Evolutionary conservation across 805 yeast genomes (phyloP).

Genomic region (Kodamaea hsintzibuensis): DNA sequence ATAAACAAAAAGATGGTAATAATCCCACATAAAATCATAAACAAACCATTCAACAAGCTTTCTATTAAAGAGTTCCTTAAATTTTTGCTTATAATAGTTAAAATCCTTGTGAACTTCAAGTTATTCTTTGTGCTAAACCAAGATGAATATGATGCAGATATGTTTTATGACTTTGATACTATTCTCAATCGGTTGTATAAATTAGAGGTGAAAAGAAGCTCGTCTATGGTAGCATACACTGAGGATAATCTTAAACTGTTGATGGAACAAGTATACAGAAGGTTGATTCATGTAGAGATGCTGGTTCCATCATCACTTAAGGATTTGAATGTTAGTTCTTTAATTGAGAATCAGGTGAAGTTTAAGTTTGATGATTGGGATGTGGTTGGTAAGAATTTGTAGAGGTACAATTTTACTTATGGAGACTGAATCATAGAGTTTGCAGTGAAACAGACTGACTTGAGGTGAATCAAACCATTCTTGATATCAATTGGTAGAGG

Average conservation of each 20-base stretch:
- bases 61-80: slow-evolving; percentile 37
- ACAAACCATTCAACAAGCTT: slow-evolving; percentile 40
- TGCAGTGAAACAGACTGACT: no score
- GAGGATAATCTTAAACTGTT: slow-evolving; percentile 24
- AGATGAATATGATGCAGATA: slow-evolving; percentile 16
- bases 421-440: no score
- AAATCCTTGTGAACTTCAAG: slow-evolving; percentile 37
- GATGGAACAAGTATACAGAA: slow-evolving; percentile 33
- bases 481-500: no score
- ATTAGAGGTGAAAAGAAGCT: slow-evolving; percentile 1
- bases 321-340: slow-evolving; percentile 22
- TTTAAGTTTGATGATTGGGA: slow-evolving; percentile 37
- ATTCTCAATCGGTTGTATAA: slow-evolving; percentile 16
- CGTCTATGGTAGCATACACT: slow-evolving; percentile 3
- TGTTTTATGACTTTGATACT: slow-evolving; percentile 19
- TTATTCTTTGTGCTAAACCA: slow-evolving; percentile 20
- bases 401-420: no score
- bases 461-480: no score
- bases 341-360: slow-evolving; percentile 26
- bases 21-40: slow-evolving; percentile 43
- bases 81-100: slow-evolving; percentile 38
- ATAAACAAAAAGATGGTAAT: slow-evolving; percentile 29
- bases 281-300: slow-evolving; percentile 19
- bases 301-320: slow-evolving; percentile 22
- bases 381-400: slow-evolving; percentile 13